Conservation (phyloP, 1,139 yeast genomes). For the Debaryomyces fabryi region DNA sequence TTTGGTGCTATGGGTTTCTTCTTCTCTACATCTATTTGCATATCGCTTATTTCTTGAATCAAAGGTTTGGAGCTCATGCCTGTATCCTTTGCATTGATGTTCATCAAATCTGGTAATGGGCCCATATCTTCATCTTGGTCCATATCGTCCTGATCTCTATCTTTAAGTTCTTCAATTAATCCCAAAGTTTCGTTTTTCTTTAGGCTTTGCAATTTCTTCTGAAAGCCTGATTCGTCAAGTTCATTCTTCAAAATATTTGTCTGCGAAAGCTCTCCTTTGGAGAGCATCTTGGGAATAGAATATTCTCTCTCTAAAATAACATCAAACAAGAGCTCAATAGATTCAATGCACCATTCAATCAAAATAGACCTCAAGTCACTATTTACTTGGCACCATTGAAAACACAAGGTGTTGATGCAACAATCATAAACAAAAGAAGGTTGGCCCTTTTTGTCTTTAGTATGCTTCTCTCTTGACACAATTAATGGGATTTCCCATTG, state of each 20-base stretch:
- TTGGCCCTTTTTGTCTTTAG: constrained; percentile 69
- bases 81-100: constrained; percentile 16
- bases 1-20: background rate
- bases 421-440: constrained; percentile 74
- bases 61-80: constrained; percentile 26
- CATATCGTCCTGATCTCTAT: constrained; percentile 33
- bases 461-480: constrained; percentile 57
- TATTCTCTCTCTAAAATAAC: constrained; percentile 43
- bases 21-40: constrained; percentile 17
- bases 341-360: constrained; percentile 68
- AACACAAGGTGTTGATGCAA: constrained; percentile 62
- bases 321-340: constrained; percentile 56
- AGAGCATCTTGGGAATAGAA: constrained; percentile 61
- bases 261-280: constrained; percentile 54
- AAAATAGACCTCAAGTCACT: constrained; percentile 49
- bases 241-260: constrained; percentile 39
- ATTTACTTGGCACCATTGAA: constrained; percentile 64
- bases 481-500: constrained; percentile 87
- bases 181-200: constrained; percentile 44
- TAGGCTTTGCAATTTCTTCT: constrained; percentile 34
- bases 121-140: constrained; percentile 18
- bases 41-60: constrained; percentile 43
- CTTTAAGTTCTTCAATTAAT: constrained; percentile 41
- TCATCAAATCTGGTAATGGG: constrained; percentile 24
- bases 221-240: constrained; percentile 35